Base-by-base conservation (phyloP, 306 rosid species). In the Prunus salicina region DNA sequence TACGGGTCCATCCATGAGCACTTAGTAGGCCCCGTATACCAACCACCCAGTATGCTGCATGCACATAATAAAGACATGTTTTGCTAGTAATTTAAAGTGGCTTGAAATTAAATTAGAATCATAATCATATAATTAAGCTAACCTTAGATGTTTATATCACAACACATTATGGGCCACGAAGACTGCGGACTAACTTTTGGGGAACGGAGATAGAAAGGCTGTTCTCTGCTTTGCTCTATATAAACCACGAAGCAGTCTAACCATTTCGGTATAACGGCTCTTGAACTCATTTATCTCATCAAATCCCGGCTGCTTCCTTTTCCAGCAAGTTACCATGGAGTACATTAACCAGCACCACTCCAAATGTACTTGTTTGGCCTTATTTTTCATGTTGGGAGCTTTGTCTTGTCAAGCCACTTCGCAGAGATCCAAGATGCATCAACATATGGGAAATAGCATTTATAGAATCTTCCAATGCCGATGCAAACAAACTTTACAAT, bases 401-500 rank as follows among this genome's bases (percentile, higher is more conserved):
- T 15, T 51, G 55, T 51, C 55, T 15, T 51, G n/a, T 16, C 56
- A 51, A 16, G 56, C 56, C 56, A 51, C 20, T 51, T 51, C 20
- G 6, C 1, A 7, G 38, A 34, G 38, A 7, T 34, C 38, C 38
- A 34, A 34, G 38, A 34, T 34, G 38, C 56, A 16, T 51, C 56
- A 51, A 51, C 4, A 20, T 51, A 51, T 14, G 56, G 20, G 56
- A 51, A 51, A 16, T 51, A 25, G 66, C 70, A 18, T 85, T 41
- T 46, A 27, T 71, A 12, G 78, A 83, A 20, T 69, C 77, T 1
- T 73, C 81, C 49, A 81, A 81, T 80, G 66, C 28, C 20, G 66
- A 49, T 43, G 78, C 47, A 22, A 57, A 82, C 56, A 68, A 71
- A n/a, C 8, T 73, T 9, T 86, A 67, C 78, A 78, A 69, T 65